These are phyloP conservation scores for Eucalyptus marginata DNA, from an alignment of 345 rosid species.

Conservation along the genomic window DNA sequence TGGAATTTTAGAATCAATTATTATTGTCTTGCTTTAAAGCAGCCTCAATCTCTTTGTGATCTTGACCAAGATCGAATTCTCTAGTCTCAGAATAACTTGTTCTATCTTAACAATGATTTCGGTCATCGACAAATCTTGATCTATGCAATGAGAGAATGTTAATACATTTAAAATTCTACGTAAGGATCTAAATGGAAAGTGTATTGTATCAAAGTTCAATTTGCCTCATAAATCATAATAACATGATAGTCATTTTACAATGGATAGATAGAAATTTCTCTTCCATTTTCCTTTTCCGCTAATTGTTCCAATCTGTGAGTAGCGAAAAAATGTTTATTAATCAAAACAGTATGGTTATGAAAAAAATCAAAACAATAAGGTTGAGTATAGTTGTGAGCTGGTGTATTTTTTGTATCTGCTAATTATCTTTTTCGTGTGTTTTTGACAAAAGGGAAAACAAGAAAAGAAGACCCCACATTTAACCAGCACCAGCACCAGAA, in stretches of 20 bases:
- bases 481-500: background rate
- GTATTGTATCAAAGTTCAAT: too few species aligned
- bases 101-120: too few species aligned
- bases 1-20: background rate
- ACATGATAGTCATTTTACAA: too few species aligned
- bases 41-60: background rate
- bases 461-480: background rate
- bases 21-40: background rate
- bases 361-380: background rate
- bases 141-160: too few species aligned
- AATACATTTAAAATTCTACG: too few species aligned
- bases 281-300: rapidly evolving
- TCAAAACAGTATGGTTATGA: background rate
- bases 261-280: background rate
- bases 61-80: background rate
- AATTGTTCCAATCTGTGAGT: rapidly evolving
- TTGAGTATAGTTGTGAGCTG: background rate
- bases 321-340: too few species aligned
- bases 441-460: background rate
- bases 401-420: background rate
- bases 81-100: too few species aligned
- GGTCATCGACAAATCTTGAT: too few species aligned
- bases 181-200: too few species aligned
- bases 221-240: too few species aligned
- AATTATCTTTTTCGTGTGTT: too few species aligned